phyloP scores from a whole-genome alignment of 2,329 filamentous ascomycete species.

The Diaporthe destruens region DNA sequence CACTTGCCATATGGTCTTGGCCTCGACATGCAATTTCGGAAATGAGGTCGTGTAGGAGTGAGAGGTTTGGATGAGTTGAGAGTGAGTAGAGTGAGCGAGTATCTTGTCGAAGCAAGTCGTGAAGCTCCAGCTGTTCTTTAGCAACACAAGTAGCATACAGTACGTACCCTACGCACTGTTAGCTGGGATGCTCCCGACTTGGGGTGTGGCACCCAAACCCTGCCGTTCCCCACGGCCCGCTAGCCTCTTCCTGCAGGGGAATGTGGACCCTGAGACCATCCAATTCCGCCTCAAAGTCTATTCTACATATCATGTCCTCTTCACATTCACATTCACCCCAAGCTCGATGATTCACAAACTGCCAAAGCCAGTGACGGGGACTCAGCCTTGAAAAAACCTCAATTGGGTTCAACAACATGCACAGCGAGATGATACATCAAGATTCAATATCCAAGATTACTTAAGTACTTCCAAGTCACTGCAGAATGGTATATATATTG shows the following conservation, averaged over 20 bases:
- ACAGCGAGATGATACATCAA: not conserved
- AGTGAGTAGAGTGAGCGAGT: not conserved
- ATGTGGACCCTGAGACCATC: not conserved
- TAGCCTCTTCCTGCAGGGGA: slow-evolving; percentile 17
- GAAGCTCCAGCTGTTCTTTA: slow-evolving; percentile 42
- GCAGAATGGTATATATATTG: slow-evolving; percentile 22
- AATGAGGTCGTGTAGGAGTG: not conserved
- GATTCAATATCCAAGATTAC: not conserved
- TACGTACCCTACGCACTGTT: slow-evolving; percentile 14
- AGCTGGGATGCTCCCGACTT: slow-evolving; percentile 17
- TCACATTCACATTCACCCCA: not conserved
- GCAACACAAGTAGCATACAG: not conserved
- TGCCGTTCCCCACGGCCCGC: slow-evolving; percentile 8
- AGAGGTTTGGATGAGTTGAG: not conserved
- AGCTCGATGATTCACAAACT: not conserved
- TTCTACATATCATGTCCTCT: too few relatives aligned
- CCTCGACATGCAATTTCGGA: not conserved
- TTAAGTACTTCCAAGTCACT: not conserved
- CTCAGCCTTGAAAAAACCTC: not conserved
- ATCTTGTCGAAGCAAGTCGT: slow-evolving; percentile 1
- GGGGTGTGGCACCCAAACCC: slow-evolving; percentile 4
- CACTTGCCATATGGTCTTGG: not conserved
- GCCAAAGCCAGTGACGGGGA: not conserved
- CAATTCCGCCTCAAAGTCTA: not conserved
- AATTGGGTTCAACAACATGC: too few relatives aligned